phyloP scores from a whole-genome alignment of 768 basidiomycete species.

The Termitomyces sp. region DNA sequence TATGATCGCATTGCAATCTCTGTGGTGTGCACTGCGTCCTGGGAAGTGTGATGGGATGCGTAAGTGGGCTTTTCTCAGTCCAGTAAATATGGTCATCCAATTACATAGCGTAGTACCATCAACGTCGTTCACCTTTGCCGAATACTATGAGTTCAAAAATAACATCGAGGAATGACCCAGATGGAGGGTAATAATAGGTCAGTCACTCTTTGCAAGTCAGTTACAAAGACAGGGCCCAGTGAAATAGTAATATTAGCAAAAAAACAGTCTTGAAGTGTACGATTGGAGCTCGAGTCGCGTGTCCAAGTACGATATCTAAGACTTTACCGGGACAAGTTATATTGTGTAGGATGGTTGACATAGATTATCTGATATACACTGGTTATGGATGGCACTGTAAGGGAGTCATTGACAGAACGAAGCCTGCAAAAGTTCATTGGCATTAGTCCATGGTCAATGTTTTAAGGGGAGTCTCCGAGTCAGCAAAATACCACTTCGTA shows the following conservation, averaged over 20 bases:
- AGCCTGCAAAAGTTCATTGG: neutral
- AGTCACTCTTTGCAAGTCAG: too few relatives aligned
- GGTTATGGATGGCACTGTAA: neutral
- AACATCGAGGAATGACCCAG: too few relatives aligned
- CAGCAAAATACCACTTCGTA: neutral
- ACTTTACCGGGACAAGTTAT: neutral
- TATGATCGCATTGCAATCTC: conserved; percentile 60
- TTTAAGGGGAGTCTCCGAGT: too few relatives aligned
- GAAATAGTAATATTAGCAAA: neutral
- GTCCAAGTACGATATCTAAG: neutral
- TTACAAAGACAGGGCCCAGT: neutral
- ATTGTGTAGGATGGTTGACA: neutral
- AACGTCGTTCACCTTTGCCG: too few relatives aligned
- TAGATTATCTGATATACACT: neutral
- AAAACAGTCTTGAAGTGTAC: neutral
- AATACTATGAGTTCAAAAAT: too few relatives aligned
- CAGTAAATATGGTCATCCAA: too few relatives aligned
- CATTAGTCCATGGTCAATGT: neutral
- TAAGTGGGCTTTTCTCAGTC: neutral
- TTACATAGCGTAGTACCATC: too few relatives aligned
- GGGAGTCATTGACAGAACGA: neutral
- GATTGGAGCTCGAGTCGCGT: too few relatives aligned
- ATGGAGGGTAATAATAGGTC: too few relatives aligned
- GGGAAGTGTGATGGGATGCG: conserved; percentile 15
- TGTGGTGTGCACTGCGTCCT: conserved; percentile 68